A percentile compares a stretch with the other conserved stretches of the same genome.
phyloP scores from a whole-genome alignment of 441 rosid genomes.

The Iberis amara region DNA sequence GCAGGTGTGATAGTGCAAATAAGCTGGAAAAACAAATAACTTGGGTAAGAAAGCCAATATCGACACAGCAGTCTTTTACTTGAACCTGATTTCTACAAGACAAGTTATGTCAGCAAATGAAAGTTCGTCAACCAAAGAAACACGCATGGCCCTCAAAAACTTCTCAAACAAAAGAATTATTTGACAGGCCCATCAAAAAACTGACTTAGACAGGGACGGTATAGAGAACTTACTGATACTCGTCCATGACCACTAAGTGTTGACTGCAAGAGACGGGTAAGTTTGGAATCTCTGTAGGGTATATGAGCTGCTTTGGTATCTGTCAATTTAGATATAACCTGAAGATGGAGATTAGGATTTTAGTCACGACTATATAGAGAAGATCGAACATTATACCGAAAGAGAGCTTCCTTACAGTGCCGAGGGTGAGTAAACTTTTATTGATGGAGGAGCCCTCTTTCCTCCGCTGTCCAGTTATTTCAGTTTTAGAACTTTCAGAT shows the following conservation, averaged over 20 bases:
- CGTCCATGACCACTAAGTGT: conserved; percentile 80
- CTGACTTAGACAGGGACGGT: conserved; percentile 1
- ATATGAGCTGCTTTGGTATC: conserved; percentile 64
- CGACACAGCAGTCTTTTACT: conserved; percentile 20
- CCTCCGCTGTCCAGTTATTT: conserved; percentile 83
- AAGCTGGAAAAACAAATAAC: conserved; percentile 45
- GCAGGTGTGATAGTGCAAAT: conserved; percentile 94
- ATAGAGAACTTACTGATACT: conserved; percentile 52
- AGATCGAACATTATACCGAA: neutral
- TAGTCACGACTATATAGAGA: conserved; percentile 4
- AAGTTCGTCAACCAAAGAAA: conserved; percentile 8
- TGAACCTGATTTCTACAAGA: conserved; percentile 8
- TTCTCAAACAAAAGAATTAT: conserved; percentile 10
- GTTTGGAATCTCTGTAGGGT: conserved; percentile 77
- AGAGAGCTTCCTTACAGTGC: conserved; percentile 69
- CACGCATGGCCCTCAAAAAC: conserved; percentile 15
- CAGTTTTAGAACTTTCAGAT: conserved; percentile 99
- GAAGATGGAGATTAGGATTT: conserved; percentile 16
- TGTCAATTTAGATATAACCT: conserved; percentile 83
- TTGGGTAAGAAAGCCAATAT: conserved; percentile 25
- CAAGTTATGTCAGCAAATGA: conserved; percentile 20
- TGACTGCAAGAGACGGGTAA: conserved; percentile 73
- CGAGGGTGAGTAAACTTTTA: conserved; percentile 95
- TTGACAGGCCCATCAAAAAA: conserved; percentile 6
- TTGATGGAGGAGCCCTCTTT: conserved; percentile 98